Base-by-base conservation (phyloP, 164 flowering plant species). In the Macadamia integrifolia region DNA sequence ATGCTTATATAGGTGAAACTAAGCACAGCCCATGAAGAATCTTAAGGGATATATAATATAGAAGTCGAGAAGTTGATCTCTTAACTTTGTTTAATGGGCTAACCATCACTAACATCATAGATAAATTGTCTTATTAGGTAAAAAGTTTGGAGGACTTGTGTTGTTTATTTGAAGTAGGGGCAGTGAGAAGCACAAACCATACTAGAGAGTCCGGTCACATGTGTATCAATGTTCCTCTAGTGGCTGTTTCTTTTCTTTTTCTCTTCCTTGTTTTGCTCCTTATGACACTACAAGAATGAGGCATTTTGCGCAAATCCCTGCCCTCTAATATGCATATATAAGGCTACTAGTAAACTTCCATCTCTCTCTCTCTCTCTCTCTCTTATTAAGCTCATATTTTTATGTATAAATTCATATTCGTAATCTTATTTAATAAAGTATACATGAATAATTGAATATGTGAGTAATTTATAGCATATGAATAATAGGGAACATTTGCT, bases 221-320 rank as follows among this genome's bases (percentile, higher is more conserved):
- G 15, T 6, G 62, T 48, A n/a, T 15, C 18, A 18, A 32, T 62
- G 62, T 73, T 69, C 48, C 74, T 66, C 49, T 63, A 58, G 46
- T 69, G 74, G 68, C 18, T 67, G 62, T 44, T 73, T 63, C 8
- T 53, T 28, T 76, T 57, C 30, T n/a, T 0, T 31, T 48, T 35
- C 10, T 11, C 1, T 60, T 70, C 80, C 80, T 62, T 67, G 68
- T 73, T 77, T 77, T 77, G 44, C 76, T 73, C 80, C 12, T 23
- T 30, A 66, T 70, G 72, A 70, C 40, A 40, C 56, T 23, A 55
- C 46, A 11, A 4, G 12, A 10, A 29, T 53, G 48, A 31, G 5
- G 65, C 72, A 76, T 28, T 66, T 62, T 58, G 57, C 73, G 57
- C 30, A 66, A 66, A 72, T 68, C 44, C 62, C 70, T 61, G 67